Base-by-base conservation (phyloP, 2,329 filamentous ascomycete species). In the Xylariaceae sp. region DNA sequence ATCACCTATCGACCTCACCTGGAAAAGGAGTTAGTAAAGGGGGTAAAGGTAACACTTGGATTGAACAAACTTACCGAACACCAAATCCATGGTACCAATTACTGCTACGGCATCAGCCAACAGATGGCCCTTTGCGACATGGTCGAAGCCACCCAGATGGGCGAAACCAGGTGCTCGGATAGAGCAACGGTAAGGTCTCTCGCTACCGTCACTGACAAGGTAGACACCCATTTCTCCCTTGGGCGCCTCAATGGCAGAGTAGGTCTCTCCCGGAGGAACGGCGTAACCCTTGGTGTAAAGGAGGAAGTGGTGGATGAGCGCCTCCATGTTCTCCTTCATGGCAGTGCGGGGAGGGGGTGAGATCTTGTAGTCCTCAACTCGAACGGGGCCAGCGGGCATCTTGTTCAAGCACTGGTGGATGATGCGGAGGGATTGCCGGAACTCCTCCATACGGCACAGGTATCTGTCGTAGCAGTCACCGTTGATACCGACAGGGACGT, bases 291-390 rank as follows among this genome's bases (percentile, higher is more conserved):
- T 99, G 76, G 92, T 97, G 82, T 93, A 99, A 56, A 99, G 87
- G 67, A 99, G 80, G 84, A 99, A 99, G 82, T 99, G 94, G 80
- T 99, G 94, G 74, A 99, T 99, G 49, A 99, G 85, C 45, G 94
- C 92, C 80, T 99, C 94, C 95, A 99, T 99, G 82, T 99, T 99
- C 85, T 99, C 94, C 85, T 99, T 99, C 94, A 99, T 99, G 72
- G 94, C 94, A 50, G 90, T 83, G 72, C 94, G 88, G n/a, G 94
- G 95, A 63, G 94, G 94, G 18, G 94, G 94, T 2, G 90, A 89
- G 71, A 99, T 85, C 85, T 99, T 99, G 86, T 97, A 99, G 78
- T 99, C 94, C 78, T 99, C 94, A 48, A 97, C 91, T 68, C 93
- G 89, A 73, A 97, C 85, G 55, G 94, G 94, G 34, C 94, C 94